Percentiles rank a stretch among this genome's conserved stretches.
Evolutionary conservation across 176 grass and related monocot species (phyloP).

Genomic region (Saccharum officinarum): DNA sequence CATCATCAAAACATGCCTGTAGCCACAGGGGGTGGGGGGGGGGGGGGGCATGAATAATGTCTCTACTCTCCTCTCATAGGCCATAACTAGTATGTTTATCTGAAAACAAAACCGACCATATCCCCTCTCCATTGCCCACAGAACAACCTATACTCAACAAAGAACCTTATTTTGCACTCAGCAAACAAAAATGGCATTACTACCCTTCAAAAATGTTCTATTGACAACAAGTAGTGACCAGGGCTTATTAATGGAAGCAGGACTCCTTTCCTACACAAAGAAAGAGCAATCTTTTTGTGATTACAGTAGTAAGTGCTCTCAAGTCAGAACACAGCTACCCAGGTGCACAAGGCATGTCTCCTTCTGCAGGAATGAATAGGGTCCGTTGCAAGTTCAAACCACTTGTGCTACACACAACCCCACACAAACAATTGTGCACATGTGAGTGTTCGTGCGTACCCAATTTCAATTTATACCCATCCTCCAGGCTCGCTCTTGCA

Average conservation of each 20-base stretch:
- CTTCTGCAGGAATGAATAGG: background rate
- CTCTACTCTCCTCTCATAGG: background rate
- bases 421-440: background rate
- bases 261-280: background rate
- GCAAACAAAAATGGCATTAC: background rate
- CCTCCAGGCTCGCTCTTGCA: background rate
- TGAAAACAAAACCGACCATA: background rate
- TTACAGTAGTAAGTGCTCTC: background rate
- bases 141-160: background rate
- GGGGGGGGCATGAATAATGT: background rate
- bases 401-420: background rate
- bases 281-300: background rate
- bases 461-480: background rate
- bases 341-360: background rate
- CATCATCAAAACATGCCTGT: background rate
- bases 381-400: background rate
- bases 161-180: background rate
- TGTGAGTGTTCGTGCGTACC: background rate
- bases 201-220: background rate
- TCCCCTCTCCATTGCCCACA: background rate
- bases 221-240: background rate
- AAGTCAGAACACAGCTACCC: background rate
- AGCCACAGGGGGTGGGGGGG: too few species aligned
- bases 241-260: background rate
- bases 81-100: background rate